Conservation (phyloP, 768 basidiomycete species). For the Strobilomyces dryophilus region DNA sequence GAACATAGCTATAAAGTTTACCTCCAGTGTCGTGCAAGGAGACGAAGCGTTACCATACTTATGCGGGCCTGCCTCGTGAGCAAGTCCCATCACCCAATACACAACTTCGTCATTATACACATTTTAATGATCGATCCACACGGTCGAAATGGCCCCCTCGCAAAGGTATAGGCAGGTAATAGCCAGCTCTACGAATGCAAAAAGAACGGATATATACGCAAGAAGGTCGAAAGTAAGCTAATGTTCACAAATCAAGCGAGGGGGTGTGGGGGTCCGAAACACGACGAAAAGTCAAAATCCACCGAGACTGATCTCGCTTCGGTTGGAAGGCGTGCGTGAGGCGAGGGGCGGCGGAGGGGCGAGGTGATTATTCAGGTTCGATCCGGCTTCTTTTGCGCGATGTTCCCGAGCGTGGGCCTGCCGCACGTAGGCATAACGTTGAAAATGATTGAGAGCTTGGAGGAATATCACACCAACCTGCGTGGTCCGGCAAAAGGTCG, state of each 20-base stretch:
- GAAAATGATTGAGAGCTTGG: constrained; percentile 81
- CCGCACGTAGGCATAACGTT: constrained; percentile 82
- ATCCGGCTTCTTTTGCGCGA: constrained; percentile 29
- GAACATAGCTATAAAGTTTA: too few species aligned
- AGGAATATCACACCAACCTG: constrained; percentile 80
- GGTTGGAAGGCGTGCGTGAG: constrained; percentile 42
- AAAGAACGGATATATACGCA: constrained; percentile 19
- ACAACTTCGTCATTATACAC: not conserved
- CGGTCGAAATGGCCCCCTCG: not conserved
- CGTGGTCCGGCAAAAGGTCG: constrained; percentile 24
- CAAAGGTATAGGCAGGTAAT: not conserved
- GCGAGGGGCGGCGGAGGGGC: constrained; percentile 28
- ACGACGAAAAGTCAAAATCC: constrained; percentile 23
- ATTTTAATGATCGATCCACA: not conserved
- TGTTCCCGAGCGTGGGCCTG: constrained; percentile 69
- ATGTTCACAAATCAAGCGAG: not conserved
- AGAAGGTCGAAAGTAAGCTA: constrained; percentile 31
- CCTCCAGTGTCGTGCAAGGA: too few species aligned
- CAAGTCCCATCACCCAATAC: not conserved
- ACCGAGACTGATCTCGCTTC: constrained; percentile 42
- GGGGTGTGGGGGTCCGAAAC: not conserved
- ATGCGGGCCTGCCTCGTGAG: not conserved
- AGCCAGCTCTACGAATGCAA: not conserved
- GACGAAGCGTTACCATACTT: too few species aligned
- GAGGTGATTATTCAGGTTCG: constrained; percentile 28